Conservation (phyloP, 1,139 yeast species). For the Tardiomyces blankii region DNA sequence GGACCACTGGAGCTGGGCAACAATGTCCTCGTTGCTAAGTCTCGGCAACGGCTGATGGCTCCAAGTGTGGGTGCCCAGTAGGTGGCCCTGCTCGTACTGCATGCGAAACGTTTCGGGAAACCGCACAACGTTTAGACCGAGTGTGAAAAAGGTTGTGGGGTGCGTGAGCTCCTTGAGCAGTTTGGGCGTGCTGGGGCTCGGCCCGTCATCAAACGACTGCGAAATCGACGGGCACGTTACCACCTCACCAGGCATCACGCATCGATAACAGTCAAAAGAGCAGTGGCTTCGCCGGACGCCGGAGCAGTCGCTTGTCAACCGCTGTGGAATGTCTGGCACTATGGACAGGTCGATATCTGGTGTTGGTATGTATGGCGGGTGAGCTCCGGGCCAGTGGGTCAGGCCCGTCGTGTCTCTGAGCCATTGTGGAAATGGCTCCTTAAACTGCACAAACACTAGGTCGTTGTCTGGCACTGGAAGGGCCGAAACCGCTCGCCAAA, state of each 20-base stretch:
- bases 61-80: conserved; percentile 89
- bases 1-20: conserved; percentile 90
- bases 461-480: neutral
- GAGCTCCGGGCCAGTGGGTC: conserved; percentile 67
- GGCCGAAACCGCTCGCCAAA: too few species aligned
- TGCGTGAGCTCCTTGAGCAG: conserved; percentile 42
- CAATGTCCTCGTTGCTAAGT: conserved; percentile 63
- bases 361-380: conserved; percentile 80
- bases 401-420: conserved; percentile 62
- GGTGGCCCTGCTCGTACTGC: conserved; percentile 53
- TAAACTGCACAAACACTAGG: neutral
- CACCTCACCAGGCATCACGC: conserved; percentile 70
- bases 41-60: conserved; percentile 77
- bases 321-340: conserved; percentile 39
- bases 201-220: conserved; percentile 95
- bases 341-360: conserved; percentile 50
- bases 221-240: conserved; percentile 58
- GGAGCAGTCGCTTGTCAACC: conserved; percentile 53
- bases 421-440: conserved; percentile 68
- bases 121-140: conserved; percentile 70
- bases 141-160: conserved; percentile 69
- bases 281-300: conserved; percentile 41
- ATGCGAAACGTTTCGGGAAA: conserved; percentile 62
- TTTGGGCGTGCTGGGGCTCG: conserved; percentile 57
- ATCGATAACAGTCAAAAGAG: conserved; percentile 78